A percentile compares a stretch with the other conserved stretches of the same genome.
These are phyloP conservation scores for Diaporthe sp. DNA, from an alignment of 2,329 filamentous ascomycete species.

Conservation along the genomic window DNA sequence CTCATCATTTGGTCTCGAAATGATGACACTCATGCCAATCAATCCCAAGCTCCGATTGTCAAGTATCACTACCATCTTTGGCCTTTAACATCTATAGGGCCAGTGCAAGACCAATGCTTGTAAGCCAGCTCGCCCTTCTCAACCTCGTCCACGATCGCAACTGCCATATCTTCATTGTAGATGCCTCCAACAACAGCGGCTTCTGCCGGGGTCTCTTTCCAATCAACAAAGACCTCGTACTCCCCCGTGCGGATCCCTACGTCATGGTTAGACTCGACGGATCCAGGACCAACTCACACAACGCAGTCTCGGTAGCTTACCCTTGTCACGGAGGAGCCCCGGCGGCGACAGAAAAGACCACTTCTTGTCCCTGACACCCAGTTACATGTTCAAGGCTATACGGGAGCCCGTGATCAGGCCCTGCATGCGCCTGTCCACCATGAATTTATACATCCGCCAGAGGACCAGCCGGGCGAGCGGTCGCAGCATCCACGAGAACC, in stretches of 20 bases:
- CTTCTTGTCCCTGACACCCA: constrained; percentile 8
- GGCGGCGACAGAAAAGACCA: constrained; percentile 8
- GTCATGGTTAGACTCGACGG: background rate
- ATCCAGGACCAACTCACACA: no score
- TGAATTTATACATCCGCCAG: background rate
- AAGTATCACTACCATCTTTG: background rate
- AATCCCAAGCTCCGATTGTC: background rate
- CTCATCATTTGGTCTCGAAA: no score
- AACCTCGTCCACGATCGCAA: constrained; percentile 1
- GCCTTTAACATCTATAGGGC: background rate
- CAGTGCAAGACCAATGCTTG: background rate
- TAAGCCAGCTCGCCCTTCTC: constrained; percentile 1
- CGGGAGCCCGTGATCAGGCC: background rate
- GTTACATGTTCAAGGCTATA: constrained; percentile 1
- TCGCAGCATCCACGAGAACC: background rate
- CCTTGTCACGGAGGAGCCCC: background rate
- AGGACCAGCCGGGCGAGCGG: background rate
- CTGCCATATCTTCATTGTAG: constrained; percentile 3
- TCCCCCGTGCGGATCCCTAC: background rate
- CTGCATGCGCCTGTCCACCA: background rate
- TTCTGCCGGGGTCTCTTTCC: background rate
- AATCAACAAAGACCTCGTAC: background rate
- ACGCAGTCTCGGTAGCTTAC: background rate
- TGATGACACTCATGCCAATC: background rate
- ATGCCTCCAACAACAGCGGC: background rate